These are phyloP conservation scores for Collybia sp. DNA, from an alignment of 768 basidiomycete genomes.

Conservation along the genomic window DNA sequence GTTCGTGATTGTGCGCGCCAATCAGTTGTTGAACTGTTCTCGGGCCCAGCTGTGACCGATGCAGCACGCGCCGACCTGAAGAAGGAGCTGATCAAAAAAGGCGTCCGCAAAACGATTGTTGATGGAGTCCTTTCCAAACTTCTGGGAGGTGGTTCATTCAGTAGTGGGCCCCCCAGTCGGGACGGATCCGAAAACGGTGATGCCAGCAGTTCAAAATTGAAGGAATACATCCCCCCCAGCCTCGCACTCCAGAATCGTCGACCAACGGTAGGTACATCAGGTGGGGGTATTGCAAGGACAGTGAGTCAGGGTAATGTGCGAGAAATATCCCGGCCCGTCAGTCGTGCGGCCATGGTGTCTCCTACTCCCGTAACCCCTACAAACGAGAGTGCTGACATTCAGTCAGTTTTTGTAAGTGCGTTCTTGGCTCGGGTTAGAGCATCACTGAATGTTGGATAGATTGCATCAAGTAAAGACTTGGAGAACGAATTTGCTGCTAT, in stretches of 20 bases:
- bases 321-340: slow-evolving; percentile 51
- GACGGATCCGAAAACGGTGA: slow-evolving; percentile 64
- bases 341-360: slow-evolving; percentile 52
- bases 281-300: slow-evolving; percentile 34
- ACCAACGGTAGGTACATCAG: slow-evolving; percentile 35
- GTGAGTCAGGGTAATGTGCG: slow-evolving; percentile 45
- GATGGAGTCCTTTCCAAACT: slow-evolving; percentile 74
- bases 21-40: slow-evolving; percentile 81
- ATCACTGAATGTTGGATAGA: slow-evolving; percentile 29
- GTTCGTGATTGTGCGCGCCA: slow-evolving; percentile 85
- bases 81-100: slow-evolving; percentile 83
- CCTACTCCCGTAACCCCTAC: slow-evolving; percentile 31
- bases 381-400: slow-evolving; percentile 44
- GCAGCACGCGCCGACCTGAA: slow-evolving; percentile 91
- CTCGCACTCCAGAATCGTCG: slow-evolving; percentile 53
- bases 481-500: slow-evolving; percentile 82
- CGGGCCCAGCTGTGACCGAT: slow-evolving; percentile 76
- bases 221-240: slow-evolving; percentile 76
- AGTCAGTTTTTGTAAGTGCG: slow-evolving; percentile 63
- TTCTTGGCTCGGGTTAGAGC: not conserved
- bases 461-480: slow-evolving; percentile 82
- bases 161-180: slow-evolving; percentile 40
- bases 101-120: slow-evolving; percentile 82
- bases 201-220: slow-evolving; percentile 28
- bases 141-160: slow-evolving; percentile 35